These are phyloP conservation scores for Spiromastix sp. DNA, from an alignment of 2,329 filamentous ascomycete genomes.

Conservation along the genomic window DNA sequence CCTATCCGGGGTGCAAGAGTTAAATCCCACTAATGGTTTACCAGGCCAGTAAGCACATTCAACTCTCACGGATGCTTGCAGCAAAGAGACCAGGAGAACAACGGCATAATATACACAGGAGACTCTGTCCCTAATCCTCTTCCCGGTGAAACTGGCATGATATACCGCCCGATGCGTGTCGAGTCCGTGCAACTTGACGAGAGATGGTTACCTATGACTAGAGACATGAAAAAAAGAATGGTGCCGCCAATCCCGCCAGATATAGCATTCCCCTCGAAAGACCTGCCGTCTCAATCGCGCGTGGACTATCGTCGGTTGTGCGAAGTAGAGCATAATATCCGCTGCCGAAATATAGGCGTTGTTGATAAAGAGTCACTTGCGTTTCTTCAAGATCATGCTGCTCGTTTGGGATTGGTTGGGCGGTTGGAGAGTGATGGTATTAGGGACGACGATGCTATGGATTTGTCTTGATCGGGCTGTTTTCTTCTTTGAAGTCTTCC, in stretches of 20 bases:
- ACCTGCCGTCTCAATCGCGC: not conserved
- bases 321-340: slow-evolving; percentile 1
- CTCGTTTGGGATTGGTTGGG: too few relatives aligned
- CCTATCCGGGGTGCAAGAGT: too few relatives aligned
- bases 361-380: not conserved
- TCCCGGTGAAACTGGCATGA: not conserved
- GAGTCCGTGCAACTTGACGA: not conserved
- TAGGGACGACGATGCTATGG: too few relatives aligned
- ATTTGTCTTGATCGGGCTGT: too few relatives aligned
- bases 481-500: too few relatives aligned
- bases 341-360: not conserved
- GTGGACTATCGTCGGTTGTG: slow-evolving; percentile 1
- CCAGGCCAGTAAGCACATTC: not conserved
- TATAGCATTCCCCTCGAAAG: not conserved
- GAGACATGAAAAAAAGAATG: too few relatives aligned
- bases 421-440: too few relatives aligned
- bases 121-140: not conserved
- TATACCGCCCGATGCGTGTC: not conserved
- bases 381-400: too few relatives aligned
- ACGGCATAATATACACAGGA: slow-evolving; percentile 1
- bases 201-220: too few relatives aligned
- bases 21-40: too few relatives aligned
- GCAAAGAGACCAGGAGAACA: not conserved
- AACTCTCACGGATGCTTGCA: not conserved
- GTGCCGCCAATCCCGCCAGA: too few relatives aligned